These are phyloP conservation scores for Kurtzmaniella quercitrusa DNA, from an alignment of 1,139 yeast genomes.

Conservation along the genomic window DNA sequence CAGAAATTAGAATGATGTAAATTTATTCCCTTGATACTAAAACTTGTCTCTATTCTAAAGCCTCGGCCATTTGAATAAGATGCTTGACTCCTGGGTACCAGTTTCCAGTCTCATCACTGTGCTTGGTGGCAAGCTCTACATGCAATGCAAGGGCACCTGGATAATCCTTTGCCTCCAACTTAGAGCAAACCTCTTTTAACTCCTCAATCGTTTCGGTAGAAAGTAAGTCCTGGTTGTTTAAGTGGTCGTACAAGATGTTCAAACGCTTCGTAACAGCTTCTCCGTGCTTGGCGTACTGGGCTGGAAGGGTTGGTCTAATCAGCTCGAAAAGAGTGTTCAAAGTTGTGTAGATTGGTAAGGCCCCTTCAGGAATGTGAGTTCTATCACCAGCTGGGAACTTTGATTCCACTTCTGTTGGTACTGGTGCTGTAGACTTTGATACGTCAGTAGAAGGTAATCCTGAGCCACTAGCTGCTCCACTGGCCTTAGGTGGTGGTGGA, in stretches of 20 bases:
- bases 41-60: constrained; percentile 20
- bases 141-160: constrained; percentile 55
- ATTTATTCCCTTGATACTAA: neutral
- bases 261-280: constrained; percentile 81
- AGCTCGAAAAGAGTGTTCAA: constrained; percentile 53
- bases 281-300: constrained; percentile 67
- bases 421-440: constrained; percentile 10
- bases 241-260: constrained; percentile 70
- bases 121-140: constrained; percentile 59
- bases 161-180: constrained; percentile 54
- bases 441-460: constrained; percentile 20
- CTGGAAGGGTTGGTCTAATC: constrained; percentile 74
- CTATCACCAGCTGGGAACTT: constrained; percentile 69
- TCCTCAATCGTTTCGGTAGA: constrained; percentile 52
- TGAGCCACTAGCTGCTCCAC: constrained; percentile 10
- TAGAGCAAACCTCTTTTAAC: constrained; percentile 47
- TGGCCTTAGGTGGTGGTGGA: constrained; percentile 11
- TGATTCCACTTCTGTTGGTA: constrained; percentile 14
- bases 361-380: constrained; percentile 58
- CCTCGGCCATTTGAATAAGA: constrained; percentile 72
- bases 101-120: constrained; percentile 75
- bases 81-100: constrained; percentile 95
- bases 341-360: constrained; percentile 54
- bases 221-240: constrained; percentile 69
- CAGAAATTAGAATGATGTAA: constrained; percentile 24